A percentile compares a stretch with the other conserved stretches of the same genome.
phyloP scores from a whole-genome alignment of 78 protist genomes.

The Dictyostelium intermedium region DNA sequence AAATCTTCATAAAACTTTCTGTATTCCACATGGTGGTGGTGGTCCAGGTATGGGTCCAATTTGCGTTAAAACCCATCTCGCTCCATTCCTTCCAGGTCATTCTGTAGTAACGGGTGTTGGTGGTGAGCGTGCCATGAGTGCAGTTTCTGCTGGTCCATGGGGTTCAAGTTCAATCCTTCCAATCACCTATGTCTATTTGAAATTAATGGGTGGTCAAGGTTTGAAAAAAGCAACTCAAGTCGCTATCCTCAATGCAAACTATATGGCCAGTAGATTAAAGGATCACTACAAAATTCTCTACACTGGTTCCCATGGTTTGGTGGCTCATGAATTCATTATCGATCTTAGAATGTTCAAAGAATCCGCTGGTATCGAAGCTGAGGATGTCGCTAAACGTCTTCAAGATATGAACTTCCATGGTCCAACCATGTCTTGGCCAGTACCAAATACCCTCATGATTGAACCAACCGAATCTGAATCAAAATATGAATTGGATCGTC shows the following conservation, averaged over 20 bases:
- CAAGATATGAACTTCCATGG: constrained; percentile 95
- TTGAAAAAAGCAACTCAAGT: constrained; percentile 88
- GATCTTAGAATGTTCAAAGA: constrained; percentile 91
- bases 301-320: constrained; percentile 83
- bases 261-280: constrained; percentile 94
- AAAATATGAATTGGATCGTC: constrained; percentile 95
- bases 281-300: constrained; percentile 90
- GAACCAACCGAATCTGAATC: constrained; percentile 98
- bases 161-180: constrained; percentile 94
- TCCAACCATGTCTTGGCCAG: constrained; percentile 96
- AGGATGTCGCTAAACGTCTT: constrained; percentile 98
- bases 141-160: constrained; percentile 95
- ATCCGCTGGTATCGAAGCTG: constrained; percentile 90
- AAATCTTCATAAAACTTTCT: constrained; percentile 99
- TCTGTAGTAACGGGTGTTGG: constrained; percentile 61
- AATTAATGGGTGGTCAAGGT: constrained; percentile 93
- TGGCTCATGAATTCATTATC: constrained; percentile 97
- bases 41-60: constrained; percentile 99
- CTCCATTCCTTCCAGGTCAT: constrained; percentile 92
- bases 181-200: constrained; percentile 94
- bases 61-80: constrained; percentile 90
- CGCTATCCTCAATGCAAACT: constrained; percentile 98
- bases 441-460: constrained; percentile 96
- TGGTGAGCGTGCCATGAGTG: constrained; percentile 82
- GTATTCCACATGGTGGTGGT: constrained; percentile 99